Base-by-base conservation (phyloP, 768 basidiomycete species). In the Mycena pura region DNA sequence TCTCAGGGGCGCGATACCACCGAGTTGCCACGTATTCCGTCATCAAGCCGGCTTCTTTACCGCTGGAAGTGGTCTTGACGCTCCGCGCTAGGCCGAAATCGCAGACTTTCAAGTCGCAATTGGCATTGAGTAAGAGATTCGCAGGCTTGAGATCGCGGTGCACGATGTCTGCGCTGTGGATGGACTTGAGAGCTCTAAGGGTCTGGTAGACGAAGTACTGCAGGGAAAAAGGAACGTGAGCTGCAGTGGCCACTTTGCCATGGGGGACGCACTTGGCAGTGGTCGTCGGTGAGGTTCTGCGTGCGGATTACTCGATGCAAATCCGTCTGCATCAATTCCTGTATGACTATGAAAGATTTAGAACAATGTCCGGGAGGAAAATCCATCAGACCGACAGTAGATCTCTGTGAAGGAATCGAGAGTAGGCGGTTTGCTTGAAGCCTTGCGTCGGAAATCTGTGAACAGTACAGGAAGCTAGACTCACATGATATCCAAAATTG, bases 1-100 rank as follows among this genome's bases (percentile, higher is more conserved):
- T 94, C 74, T 96, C 95, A 0, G 93, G 93, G 0, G 95, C 94
- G 46, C 93, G 86, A 73, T 95, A 96, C 94, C 93, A 96, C 53
- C 94, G 78, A 51, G 95, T 96, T 2, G 94, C 93, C 52, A 96
- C 94, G 68, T 93, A 93, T 77, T 91, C 90, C 22, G 88, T 89
- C 89, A 90, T 89, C 60, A 88, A 71, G 3, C 88, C 88, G 22
- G 80, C 78, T 68, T 90, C 89, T 72, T 87, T 88, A 19, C 84
- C 84, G 28, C 80, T 80, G 5, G 81, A 71, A 9, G 81, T 83
- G 38, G 82, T 82, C 69, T 86, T 83, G 45, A 88, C 81, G 64
- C 83, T 87, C 43, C 91, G 77, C 11, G 92, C 91, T 24, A 94
- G 79, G 51, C 94, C 94, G 72, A 96, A 96, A 72, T 96, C 93